Percentiles rank a stretch among this genome's conserved stretches.
Conservation (phyloP, 2,329 filamentous ascomycete genomes). For the Fusarium sp. region DNA sequence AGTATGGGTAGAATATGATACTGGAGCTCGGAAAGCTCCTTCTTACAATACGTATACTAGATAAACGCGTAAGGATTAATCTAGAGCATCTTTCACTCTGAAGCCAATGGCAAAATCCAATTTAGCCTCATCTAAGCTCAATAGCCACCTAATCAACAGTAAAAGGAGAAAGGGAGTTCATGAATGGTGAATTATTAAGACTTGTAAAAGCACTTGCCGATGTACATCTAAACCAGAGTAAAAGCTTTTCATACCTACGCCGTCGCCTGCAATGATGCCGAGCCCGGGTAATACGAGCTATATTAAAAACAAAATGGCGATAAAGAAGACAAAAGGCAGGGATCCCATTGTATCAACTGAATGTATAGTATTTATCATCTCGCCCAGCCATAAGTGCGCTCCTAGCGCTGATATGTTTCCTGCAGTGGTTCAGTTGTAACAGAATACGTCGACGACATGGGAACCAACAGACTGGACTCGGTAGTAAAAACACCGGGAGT, state of each 20-base stretch:
- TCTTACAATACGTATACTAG: constrained; percentile 27
- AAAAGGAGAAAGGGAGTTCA: neutral
- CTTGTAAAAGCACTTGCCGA: constrained; percentile 6
- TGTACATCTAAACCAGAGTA: constrained; percentile 2
- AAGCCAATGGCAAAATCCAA: constrained; percentile 13
- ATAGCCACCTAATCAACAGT: neutral
- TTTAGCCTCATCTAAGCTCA: neutral
- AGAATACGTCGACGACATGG: constrained; percentile 18
- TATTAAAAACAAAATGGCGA: constrained; percentile 8
- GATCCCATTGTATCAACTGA: neutral
- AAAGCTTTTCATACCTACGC: constrained; percentile 19
- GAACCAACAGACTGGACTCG: constrained; percentile 4
- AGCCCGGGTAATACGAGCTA: neutral
- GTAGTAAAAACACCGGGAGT: neutral
- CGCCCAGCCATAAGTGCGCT: constrained; percentile 29
- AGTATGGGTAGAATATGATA: constrained; percentile 25
- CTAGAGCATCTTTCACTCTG: constrained; percentile 17
- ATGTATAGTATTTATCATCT: neutral
- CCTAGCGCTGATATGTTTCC: constrained; percentile 39
- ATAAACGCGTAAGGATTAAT: constrained; percentile 1
- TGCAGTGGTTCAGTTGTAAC: constrained; percentile 42
- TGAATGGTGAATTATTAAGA: neutral
- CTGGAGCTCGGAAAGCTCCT: constrained; percentile 8
- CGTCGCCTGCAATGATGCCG: constrained; percentile 31
- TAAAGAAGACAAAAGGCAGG: neutral